Conservation (phyloP, 2,329 filamentous ascomycete genomes). For the Magnaporthales sp. region DNA sequence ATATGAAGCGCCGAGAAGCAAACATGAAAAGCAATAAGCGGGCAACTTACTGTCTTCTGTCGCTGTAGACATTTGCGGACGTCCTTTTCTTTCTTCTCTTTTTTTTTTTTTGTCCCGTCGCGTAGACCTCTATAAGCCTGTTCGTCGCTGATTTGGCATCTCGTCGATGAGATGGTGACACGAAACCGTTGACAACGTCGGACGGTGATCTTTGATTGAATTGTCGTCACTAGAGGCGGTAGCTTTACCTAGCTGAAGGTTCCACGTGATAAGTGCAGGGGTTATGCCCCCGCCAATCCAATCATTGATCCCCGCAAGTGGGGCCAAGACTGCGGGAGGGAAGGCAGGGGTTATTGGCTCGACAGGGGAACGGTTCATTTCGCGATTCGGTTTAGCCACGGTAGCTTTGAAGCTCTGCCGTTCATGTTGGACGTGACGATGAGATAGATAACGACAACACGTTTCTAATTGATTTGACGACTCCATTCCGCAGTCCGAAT, state of each 20-base stretch:
- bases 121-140: neutral
- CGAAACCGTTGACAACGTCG: neutral
- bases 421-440: neutral
- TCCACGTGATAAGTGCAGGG: neutral
- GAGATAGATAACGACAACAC: neutral
- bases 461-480: neutral
- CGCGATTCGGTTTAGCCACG: neutral
- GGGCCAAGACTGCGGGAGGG: neutral
- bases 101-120: conserved; percentile 8
- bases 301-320: neutral
- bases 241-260: neutral
- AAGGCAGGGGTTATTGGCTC: neutral
- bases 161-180: neutral
- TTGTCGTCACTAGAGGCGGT: neutral
- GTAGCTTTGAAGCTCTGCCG: neutral
- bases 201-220: neutral
- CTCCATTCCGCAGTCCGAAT: neutral
- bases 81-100: conserved; percentile 6
- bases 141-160: neutral
- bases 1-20: neutral
- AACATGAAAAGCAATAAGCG: neutral
- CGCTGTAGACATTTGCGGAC: neutral
- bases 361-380: neutral
- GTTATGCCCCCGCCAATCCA: neutral
- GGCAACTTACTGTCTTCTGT: conserved; percentile 13